A percentile compares a stretch with the other conserved stretches of the same genome.
Conservation (phyloP, 345 rosid species). For the Erodium maritimum region DNA sequence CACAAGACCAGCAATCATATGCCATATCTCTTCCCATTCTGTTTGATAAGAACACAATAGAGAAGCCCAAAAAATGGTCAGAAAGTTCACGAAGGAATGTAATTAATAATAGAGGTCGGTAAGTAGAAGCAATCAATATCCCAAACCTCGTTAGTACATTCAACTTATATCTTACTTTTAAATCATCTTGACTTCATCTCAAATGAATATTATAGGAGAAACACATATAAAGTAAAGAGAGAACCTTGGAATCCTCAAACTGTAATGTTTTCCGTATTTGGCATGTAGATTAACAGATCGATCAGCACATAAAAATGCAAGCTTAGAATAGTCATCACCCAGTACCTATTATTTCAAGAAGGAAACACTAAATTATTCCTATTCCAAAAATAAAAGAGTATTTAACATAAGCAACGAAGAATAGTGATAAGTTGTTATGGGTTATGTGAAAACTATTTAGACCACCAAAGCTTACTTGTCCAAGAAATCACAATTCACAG, state of each 20-base stretch:
- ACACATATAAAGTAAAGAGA: slow-evolving; percentile 3
- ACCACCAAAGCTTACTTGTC: too few relatives aligned
- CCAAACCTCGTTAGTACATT: too few relatives aligned
- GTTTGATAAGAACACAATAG: slow-evolving; percentile 7
- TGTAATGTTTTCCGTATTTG: slow-evolving; percentile 79
- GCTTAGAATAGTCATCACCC: slow-evolving; percentile 82
- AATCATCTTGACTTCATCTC: too few relatives aligned
- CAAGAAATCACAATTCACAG: too few relatives aligned
- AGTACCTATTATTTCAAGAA: slow-evolving; percentile 34
- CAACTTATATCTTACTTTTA: too few relatives aligned
- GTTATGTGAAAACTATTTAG: too few relatives aligned
- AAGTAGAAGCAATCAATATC: too few relatives aligned
- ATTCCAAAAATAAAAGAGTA: too few relatives aligned
- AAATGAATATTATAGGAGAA: neutral
- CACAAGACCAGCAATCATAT: slow-evolving; percentile 89
- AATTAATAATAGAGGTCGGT: too few relatives aligned
- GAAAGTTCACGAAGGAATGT: neutral
- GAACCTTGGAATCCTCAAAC: slow-evolving; percentile 79
- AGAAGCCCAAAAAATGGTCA: neutral
- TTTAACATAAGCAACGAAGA: too few relatives aligned
- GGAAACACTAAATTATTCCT: neutral
- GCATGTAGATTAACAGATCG: slow-evolving; percentile 83
- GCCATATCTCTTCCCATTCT: slow-evolving; percentile 94
- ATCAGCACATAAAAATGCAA: slow-evolving; percentile 85
- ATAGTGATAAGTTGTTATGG: too few relatives aligned